Evolutionary conservation across 257 asterid genomes (phyloP), one percentile per base, ranked within the genome.

Genomic region (Mentha longifolia): DNA sequence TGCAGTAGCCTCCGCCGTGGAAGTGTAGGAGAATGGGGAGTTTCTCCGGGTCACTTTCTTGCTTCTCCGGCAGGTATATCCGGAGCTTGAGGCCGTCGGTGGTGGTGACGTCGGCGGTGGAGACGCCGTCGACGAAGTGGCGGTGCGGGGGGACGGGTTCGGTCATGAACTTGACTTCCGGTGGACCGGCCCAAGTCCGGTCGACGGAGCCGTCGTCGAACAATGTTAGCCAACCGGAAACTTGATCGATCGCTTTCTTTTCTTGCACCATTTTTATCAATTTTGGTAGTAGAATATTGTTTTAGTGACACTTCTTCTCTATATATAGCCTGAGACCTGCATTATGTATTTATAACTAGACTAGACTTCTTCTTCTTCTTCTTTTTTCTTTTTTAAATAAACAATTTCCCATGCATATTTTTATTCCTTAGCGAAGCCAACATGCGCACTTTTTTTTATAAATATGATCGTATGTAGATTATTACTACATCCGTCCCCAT

Each of bases 1-100:
- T 76, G 74, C 95, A 88, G 56, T 85, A 88, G 1, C 95, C 95
- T 3, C 95, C 95, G 11, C 89, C 95, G 71, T 88, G 92, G 76
- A 82, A 85, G 83, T 88, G 95, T 46, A 88, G 85, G 74, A 88
- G 68, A 0, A 88, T 0, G 13, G 95, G 91, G 22, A 85, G 77
- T 15, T 87, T 83, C 6, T 69, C 76, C 33, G 15, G 0, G 68
- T 74, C 83, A 7, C 7, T 56, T 20, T 51, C 60, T 0, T 71
- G 72, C 13, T 13, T 72, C 19, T 85, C 84, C 25, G 95, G 91
- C 2, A 79, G 74, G 80, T 85, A 88, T 5, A 85, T 61, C 0
- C 95, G 79, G 55, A 85, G 65, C 19, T 82, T 83, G 28, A 74
- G 72, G 50, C 67, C 82, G 25, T 45, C 80, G 28, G 78, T 58